A percentile compares a stretch with the other conserved stretches of the same genome.
Conservation (phyloP, 2,329 filamentous ascomycete genomes). For the Clarireedia hainanense region DNA sequence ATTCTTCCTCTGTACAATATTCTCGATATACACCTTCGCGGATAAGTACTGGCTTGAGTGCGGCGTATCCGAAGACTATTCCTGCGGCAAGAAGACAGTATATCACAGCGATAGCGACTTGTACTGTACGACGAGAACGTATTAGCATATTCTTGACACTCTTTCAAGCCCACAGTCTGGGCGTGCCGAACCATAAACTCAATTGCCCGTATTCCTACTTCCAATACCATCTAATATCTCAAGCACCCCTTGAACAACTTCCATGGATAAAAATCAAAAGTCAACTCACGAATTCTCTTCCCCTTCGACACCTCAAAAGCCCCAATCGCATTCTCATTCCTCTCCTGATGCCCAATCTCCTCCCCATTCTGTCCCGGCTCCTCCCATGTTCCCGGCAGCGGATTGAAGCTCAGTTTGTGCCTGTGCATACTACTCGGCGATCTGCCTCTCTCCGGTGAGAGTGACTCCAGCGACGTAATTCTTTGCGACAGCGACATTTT, state of each 20-base stretch:
- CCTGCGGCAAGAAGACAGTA: constrained; percentile 74
- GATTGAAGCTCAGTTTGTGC: constrained; percentile 22
- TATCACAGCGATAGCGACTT: constrained; percentile 60
- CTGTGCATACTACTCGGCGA: constrained; percentile 3
- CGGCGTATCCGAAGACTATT: constrained; percentile 77
- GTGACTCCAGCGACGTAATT: constrained; percentile 19
- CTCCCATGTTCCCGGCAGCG: constrained; percentile 17
- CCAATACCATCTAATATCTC: neutral
- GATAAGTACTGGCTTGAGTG: constrained; percentile 74
- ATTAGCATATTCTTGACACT: neutral
- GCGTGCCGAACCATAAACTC: neutral
- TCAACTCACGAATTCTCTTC: constrained; percentile 29
- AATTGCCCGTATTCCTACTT: neutral
- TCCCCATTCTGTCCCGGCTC: constrained; percentile 4
- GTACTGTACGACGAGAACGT: constrained; percentile 39
- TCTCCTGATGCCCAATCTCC: neutral
- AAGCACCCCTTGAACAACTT: neutral
- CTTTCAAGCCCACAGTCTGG: neutral
- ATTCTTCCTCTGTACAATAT: constrained; percentile 47
- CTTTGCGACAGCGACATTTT: constrained; percentile 19
- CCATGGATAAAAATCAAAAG: neutral
- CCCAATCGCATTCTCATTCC: constrained; percentile 20
- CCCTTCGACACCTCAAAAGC: constrained; percentile 33
- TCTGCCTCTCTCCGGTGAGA: constrained; percentile 20
- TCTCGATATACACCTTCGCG: constrained; percentile 63